Conservation (phyloP, 495 filamentous ascomycete species). For the Aspergillus funiculosus region DNA sequence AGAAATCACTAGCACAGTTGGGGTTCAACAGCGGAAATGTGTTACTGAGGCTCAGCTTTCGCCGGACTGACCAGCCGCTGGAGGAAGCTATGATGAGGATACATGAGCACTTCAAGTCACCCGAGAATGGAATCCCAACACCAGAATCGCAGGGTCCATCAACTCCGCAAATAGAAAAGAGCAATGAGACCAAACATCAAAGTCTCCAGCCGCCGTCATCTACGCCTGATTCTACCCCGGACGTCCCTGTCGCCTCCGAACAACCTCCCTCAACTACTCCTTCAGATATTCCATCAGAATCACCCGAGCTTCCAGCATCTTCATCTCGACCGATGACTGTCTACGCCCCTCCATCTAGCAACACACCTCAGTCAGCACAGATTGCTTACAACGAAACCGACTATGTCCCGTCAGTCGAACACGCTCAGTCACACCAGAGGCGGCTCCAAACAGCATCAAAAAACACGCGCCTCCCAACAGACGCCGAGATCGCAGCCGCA, state of each 20-base stretch:
- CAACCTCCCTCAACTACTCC: conserved; percentile 24
- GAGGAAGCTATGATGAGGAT: conserved; percentile 84
- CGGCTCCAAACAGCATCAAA: conserved; percentile 57
- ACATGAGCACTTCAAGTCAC: conserved; percentile 55
- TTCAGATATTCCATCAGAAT: conserved; percentile 17
- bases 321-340: conserved; percentile 56
- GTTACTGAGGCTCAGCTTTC: conserved; percentile 71
- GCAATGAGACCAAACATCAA: conserved; percentile 18
- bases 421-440: conserved; percentile 75
- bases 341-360: conserved; percentile 64
- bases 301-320: conserved; percentile 13
- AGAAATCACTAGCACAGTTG: conserved; percentile 80
- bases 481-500: conserved; percentile 47
- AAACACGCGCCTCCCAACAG: conserved; percentile 56
- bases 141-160: conserved; percentile 12
- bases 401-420: conserved; percentile 77
- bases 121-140: conserved; percentile 28
- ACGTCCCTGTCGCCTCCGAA: conserved; percentile 12
- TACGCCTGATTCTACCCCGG: conserved; percentile 8
- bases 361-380: conserved; percentile 69
- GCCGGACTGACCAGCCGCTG: conserved; percentile 66
- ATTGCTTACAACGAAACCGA: conserved; percentile 61
- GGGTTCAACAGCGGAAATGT: conserved; percentile 79
- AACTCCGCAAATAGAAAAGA: conserved; percentile 11
- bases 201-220: conserved; percentile 5